Evolutionary conservation across 169 alveolate genomes (phyloP), one percentile per base, ranked within the genome.

Genomic region (Cryptosporidium canis): DNA sequence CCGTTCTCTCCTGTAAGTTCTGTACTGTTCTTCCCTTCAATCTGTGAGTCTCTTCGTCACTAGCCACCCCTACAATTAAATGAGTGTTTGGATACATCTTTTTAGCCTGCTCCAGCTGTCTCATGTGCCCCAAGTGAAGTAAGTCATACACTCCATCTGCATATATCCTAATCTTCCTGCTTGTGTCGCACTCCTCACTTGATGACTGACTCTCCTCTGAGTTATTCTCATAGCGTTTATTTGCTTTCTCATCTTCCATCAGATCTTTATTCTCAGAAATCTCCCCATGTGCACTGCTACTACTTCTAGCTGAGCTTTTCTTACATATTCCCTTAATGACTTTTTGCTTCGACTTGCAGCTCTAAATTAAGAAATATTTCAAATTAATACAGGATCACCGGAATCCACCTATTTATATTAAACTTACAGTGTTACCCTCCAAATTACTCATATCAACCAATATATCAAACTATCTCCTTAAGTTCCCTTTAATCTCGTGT

Each of bases 81-180:
- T 94, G 94, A 24, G 95, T 97, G 67, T 96, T 92, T 44, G 96
- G 95, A 91, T 95, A 97, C 93, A 96, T 93, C 83, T 96, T 96
- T 90, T 98, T 98, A 35, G 99, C 98, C 92, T 98, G 99, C 83
- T 98, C 98, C 11, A 98, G 92, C 67, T 96, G 98, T 70, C 98
- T 90, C 94, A 97, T 97, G 85, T 98, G 99, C 18, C 99, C 99
- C 61, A 97, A 92, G 83, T 98, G 99, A 67, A 96, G 95, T 94
- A 97, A 94, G 85, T 98, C 99, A 85, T 96, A 98, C 48, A 98
- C 98, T 0, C 99, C 99, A 83, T 94, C 96, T 9, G 95, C 94
- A 53, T 93, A 94, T 47, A 94, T 82, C 53, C 95, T 70, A 1
- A 93, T 93, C 61, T 95, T 95, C 43, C 90, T 90, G 35, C 91